Conservation (phyloP, 2,329 filamentous ascomycete genomes). For the Thielaviopsis euricoi region DNA sequence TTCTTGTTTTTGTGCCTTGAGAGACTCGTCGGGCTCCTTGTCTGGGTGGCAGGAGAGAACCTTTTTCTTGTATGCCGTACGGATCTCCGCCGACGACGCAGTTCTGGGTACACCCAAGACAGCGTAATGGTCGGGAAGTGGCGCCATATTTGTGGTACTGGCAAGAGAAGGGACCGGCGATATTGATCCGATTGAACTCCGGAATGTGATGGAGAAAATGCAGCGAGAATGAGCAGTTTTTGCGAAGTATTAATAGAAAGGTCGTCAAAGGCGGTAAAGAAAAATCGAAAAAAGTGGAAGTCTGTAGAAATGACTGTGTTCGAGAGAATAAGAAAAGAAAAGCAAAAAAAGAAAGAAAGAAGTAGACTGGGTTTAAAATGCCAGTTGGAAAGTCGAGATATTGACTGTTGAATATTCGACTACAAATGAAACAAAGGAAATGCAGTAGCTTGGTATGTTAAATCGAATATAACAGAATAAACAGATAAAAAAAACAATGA, state of each 20-base stretch:
- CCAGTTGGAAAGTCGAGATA: too few species aligned
- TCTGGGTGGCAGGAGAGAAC: slow-evolving; percentile 82
- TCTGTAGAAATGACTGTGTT: too few species aligned
- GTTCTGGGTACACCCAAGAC: slow-evolving; percentile 57
- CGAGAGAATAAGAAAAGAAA: too few species aligned
- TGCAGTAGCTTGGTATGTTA: background rate
- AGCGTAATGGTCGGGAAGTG: slow-evolving; percentile 61
- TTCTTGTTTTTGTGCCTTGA: slow-evolving; percentile 64
- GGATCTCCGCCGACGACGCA: slow-evolving; percentile 55
- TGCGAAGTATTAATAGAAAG: too few species aligned
- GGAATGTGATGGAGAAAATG: background rate
- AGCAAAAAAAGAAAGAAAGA: too few species aligned
- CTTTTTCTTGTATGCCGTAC: slow-evolving; percentile 67
- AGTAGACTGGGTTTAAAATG: too few species aligned
- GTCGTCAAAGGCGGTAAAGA: too few species aligned
- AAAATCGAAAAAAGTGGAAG: too few species aligned
- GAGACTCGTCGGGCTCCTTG: slow-evolving; percentile 63
- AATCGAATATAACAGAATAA: background rate
- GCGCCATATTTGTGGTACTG: slow-evolving; percentile 25
- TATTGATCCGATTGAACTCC: slow-evolving; percentile 2
- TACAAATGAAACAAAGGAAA: background rate
- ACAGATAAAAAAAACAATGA: background rate
- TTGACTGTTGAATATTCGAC: too few species aligned
- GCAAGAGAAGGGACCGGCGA: background rate
- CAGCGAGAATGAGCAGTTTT: background rate